Base-by-base conservation (phyloP, 2,329 filamentous ascomycete species). In the Penicillium aurantiogriseum region DNA sequence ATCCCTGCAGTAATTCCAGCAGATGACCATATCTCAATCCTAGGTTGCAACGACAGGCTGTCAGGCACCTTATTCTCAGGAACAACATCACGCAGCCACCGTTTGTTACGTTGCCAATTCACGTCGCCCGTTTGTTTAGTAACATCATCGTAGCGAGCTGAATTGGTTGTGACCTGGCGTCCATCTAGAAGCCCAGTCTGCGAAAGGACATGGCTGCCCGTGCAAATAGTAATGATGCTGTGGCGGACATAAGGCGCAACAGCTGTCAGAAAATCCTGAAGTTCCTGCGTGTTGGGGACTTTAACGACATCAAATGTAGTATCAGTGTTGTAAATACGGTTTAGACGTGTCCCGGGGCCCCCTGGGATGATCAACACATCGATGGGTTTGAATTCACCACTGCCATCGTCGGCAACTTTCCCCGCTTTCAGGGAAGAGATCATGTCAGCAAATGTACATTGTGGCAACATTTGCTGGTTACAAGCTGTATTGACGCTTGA, bases 391-490 rank as follows among this genome's bases (percentile, higher is more conserved):
- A 56, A 23, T 13, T 52, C 35, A 39, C 42, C 19, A 27, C 27
- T 52, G 8, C 31, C 39, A 35, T 42, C 52, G 9, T 49, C 44
- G 11, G 50, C 23, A 25, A 48, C 29, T 13, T 50, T 29, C n/a
- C 52, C 52, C 35, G 33, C 33, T 46, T 56, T 56, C 17, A 56
- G 48, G 17, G 48, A 29, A 31, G 40, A 35, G 17, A 56, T 27
- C 40, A 56, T 42, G 17, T 56, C 54, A 46, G 35, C 42, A 13
- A 56, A 56, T 29, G 54, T 56, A 33, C 48, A 46, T 17, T 56
- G 54, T 46, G 54, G 54, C 27, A 56, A 36, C 21, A 56, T 45
- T 13, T 56, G 54, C 35, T 56, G 54, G n/a, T 56, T 56, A 21
- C 35, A 56, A 21, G 48, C 23, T 17, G 46, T 35, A 40, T 56